These are phyloP conservation scores for Lactarius trivialis DNA, from an alignment of 768 basidiomycete genomes.

Conservation along the genomic window DNA sequence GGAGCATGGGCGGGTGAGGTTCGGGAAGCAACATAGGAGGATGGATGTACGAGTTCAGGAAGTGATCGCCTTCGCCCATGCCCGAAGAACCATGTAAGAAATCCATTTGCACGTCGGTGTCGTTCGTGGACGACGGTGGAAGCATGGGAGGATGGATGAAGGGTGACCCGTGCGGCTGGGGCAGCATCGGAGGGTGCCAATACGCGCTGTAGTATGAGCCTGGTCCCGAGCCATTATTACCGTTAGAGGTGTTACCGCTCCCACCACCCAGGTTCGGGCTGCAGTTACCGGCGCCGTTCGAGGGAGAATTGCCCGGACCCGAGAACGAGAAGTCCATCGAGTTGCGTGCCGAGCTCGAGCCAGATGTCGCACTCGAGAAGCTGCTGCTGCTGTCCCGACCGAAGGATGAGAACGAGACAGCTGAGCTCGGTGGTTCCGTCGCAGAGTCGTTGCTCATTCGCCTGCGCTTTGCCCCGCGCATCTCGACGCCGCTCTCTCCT, in stretches of 20 bases:
- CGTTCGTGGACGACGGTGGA: slow-evolving; percentile 27
- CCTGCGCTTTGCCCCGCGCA: slow-evolving; percentile 57
- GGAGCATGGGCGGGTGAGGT: slow-evolving; percentile 34
- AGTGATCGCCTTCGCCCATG: slow-evolving; percentile 52
- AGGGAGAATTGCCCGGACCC: slow-evolving; percentile 37
- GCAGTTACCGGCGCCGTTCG: slow-evolving; percentile 33
- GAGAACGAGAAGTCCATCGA: slow-evolving; percentile 63
- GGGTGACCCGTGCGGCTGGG: slow-evolving; percentile 43
- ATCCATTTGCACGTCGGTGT: slow-evolving; percentile 63
- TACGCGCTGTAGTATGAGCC: slow-evolving; percentile 48
- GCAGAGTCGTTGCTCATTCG: slow-evolving; percentile 58
- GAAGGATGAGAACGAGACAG: slow-evolving; percentile 51
- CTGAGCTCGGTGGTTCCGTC: slow-evolving; percentile 51
- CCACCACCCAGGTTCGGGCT: slow-evolving; percentile 8
- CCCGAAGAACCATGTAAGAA: slow-evolving; percentile 61
- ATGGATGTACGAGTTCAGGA: slow-evolving; percentile 49
- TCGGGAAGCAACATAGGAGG: slow-evolving; percentile 48
- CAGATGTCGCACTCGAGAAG: slow-evolving; percentile 42
- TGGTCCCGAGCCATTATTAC: neutral
- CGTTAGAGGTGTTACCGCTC: neutral
- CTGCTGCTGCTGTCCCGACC: slow-evolving; percentile 42
- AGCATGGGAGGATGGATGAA: slow-evolving; percentile 69
- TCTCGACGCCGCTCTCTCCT: slow-evolving; percentile 29
- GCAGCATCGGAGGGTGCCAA: slow-evolving; percentile 76
- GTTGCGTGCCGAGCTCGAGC: slow-evolving; percentile 52